Base-by-base conservation (phyloP, 2,329 filamentous ascomycete species). In the Scytalidium sp. region DNA sequence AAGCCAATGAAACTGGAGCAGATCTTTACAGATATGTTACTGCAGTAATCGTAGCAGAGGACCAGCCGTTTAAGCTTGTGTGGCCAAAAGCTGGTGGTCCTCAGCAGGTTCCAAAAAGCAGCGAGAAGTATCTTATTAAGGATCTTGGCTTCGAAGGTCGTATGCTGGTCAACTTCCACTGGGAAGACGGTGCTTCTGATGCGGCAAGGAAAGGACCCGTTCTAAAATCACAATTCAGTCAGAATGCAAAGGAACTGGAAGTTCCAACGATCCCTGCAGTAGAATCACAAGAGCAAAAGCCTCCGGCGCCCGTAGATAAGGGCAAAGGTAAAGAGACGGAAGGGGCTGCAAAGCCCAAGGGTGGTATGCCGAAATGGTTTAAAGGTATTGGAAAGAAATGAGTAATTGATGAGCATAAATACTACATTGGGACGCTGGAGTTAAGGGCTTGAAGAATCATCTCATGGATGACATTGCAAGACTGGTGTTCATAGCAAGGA, bases 1-100 rank as follows among this genome's bases (percentile, higher is more conserved):
- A 76, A 1, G 81, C 83, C 19, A 66, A 74, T 1, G 85, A 92
- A 47, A 90, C 88, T 0, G 87, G 85, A 1, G 75, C 78, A 3
- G 79, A 81, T 45, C 73, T 99, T 2, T 90, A 97, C 69, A 73
- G 75, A 13, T 90, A 87, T 56, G 88, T 96, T 17, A 76, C 83
- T 46, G 75, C 75, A 41, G 83, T 93, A 53, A 85, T 99, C 67
- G 79, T 83, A 1, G 68, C 81, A 49, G 73, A 76, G 6, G 69
- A 75, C 2, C 79, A 89, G 55, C 77, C 80, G 0, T 97, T 97
- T 67, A 80, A 80, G 50, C 76, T 99, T 22, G 80, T 85, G 23
- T 60, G 64, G 52, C 52, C 56, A 45, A 50, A 51, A 29, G 53
- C 63, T 40, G 62, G 58, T 40, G 60, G 60, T 3, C 49, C 55